phyloP scores from a whole-genome alignment of 2,329 filamentous ascomycete genomes.

The Sphaerulina vaccinii region DNA sequence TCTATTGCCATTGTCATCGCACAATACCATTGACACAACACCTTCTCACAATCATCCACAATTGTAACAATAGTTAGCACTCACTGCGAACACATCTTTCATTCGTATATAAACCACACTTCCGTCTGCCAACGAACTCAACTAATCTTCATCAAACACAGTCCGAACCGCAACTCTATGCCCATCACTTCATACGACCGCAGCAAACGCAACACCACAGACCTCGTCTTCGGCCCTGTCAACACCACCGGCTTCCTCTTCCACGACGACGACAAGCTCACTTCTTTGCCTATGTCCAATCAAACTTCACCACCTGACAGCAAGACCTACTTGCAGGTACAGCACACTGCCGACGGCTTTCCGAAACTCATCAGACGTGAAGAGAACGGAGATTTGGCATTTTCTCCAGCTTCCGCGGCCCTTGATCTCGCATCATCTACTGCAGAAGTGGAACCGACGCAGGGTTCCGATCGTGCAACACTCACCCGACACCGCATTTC shows the following conservation, averaged over 20 bases:
- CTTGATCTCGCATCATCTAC: constrained; percentile 73
- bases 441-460: constrained; percentile 55
- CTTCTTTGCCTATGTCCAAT: constrained; percentile 36
- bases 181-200: constrained; percentile 73
- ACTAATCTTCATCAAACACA: constrained; percentile 42
- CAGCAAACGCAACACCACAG: constrained; percentile 56
- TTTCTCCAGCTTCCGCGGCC: constrained; percentile 75
- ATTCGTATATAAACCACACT: constrained; percentile 15
- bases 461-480: constrained; percentile 63
- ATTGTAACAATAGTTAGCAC: constrained; percentile 20
- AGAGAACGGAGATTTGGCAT: constrained; percentile 56
- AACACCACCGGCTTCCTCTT: constrained; percentile 85
- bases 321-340: constrained; percentile 68
- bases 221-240: constrained; percentile 68
- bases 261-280: constrained; percentile 58
- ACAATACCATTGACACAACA: constrained; percentile 5
- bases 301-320: constrained; percentile 61
- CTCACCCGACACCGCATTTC: constrained; percentile 45
- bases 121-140: constrained; percentile 4
- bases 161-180: constrained; percentile 90
- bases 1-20: constrained; percentile 11
- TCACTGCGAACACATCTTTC: constrained; percentile 17
- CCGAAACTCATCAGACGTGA: constrained; percentile 74
- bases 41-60: constrained; percentile 15
- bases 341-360: constrained; percentile 78